Conservation (phyloP, 2,329 filamentous ascomycete species). For the Colletotrichum tamarilloi region DNA sequence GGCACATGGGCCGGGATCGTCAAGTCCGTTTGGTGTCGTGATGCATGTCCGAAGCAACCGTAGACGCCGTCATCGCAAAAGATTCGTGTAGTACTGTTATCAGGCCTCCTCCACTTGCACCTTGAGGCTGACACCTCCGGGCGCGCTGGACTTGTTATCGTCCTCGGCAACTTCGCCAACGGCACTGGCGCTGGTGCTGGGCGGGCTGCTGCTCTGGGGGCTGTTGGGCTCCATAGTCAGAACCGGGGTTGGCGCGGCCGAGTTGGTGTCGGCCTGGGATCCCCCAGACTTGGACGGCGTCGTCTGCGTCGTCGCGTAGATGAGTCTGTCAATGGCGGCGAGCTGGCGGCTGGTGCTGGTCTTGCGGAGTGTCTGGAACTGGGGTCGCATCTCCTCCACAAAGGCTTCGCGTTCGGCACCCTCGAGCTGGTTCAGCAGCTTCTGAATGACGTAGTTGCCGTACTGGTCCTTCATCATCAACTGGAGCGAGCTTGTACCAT, state of each 20-base stretch:
- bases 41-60: constrained; percentile 30
- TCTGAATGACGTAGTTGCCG: constrained; percentile 97
- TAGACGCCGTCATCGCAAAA: constrained; percentile 18
- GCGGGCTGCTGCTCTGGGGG: constrained; percentile 73
- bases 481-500: constrained; percentile 77
- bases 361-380: constrained; percentile 72
- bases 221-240: constrained; percentile 78
- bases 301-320: constrained; percentile 43
- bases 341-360: constrained; percentile 75
- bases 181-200: constrained; percentile 71
- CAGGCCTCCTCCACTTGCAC: constrained; percentile 48
- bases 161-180: constrained; percentile 50
- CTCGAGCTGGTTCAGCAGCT: constrained; percentile 75
- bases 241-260: constrained; percentile 71
- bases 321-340: constrained; percentile 69
- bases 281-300: constrained; percentile 32
- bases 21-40: constrained; percentile 22
- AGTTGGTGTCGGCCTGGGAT: constrained; percentile 52
- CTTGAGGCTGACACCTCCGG: constrained; percentile 35
- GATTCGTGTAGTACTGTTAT: not conserved
- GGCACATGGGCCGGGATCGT: constrained; percentile 15
- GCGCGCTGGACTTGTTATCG: constrained; percentile 38
- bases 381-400: constrained; percentile 71
- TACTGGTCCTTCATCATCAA: constrained; percentile 89
- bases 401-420: constrained; percentile 70